These are phyloP conservation scores for Pinguiococcus pyrenoidosus DNA, from an alignment of 108 stramenopile genomes.

Conservation along the genomic window DNA sequence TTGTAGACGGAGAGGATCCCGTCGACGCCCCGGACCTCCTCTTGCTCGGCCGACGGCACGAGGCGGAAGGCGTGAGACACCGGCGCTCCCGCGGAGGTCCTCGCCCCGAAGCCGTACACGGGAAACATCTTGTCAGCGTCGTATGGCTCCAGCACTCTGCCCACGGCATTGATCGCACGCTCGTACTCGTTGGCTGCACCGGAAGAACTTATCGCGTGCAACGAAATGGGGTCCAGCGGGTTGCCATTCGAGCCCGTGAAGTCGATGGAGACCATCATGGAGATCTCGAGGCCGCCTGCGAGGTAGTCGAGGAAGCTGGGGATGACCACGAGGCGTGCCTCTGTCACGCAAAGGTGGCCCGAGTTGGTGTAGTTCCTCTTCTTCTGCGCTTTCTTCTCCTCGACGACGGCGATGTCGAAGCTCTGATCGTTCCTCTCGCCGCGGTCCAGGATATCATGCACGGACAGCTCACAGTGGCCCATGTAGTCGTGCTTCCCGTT, in stretches of 20 bases:
- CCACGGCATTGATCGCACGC: background rate
- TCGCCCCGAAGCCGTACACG: no score
- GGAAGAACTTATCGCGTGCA: background rate
- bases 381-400: no score
- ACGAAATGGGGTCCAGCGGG: background rate
- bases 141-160: background rate
- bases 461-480: background rate
- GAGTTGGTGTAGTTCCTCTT: background rate
- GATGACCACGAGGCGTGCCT: background rate
- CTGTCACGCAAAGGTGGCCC: background rate
- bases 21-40: no score
- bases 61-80: no score
- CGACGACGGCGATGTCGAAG: no score
- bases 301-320: slow-evolving; percentile 20
- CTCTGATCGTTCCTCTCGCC: no score
- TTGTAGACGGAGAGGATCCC: background rate
- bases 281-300: slow-evolving; percentile 26
- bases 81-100: background rate
- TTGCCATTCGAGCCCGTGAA: slow-evolving; percentile 23
- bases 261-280: slow-evolving; percentile 22
- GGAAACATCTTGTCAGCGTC: slow-evolving; percentile 1
- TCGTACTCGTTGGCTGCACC: background rate
- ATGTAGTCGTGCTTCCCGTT: slow-evolving; percentile 9
- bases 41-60: no score
- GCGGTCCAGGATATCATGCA: slow-evolving; percentile 4